phyloP scores from a whole-genome alignment of 768 basidiomycete genomes.

The Leccinum barrowsii region DNA sequence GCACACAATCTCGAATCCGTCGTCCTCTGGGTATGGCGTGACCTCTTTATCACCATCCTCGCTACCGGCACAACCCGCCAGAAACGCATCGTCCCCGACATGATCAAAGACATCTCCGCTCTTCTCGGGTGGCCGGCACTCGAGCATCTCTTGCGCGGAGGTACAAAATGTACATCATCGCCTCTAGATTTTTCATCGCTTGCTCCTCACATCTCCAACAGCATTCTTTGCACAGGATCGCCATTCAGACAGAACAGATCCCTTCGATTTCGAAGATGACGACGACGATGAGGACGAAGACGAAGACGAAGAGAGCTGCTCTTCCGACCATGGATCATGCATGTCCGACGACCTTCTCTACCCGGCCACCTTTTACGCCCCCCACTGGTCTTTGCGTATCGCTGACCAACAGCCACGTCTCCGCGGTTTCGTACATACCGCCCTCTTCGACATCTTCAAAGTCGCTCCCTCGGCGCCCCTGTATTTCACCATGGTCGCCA shows the following conservation, averaged over 20 bases:
- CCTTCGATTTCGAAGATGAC: conserved; percentile 20
- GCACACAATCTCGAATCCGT: conserved; percentile 44
- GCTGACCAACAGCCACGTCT: conserved; percentile 40
- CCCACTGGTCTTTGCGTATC: conserved; percentile 50
- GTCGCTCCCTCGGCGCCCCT: conserved; percentile 45
- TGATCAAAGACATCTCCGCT: conserved; percentile 58
- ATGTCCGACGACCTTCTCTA: conserved; percentile 23
- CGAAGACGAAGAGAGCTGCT: conserved; percentile 28
- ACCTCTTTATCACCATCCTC: conserved; percentile 57
- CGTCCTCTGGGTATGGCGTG: conserved; percentile 67
- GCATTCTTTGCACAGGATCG: conserved; percentile 8
- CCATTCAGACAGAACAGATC: background rate
- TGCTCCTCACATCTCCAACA: background rate
- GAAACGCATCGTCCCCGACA: conserved; percentile 40
- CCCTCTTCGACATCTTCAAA: conserved; percentile 48
- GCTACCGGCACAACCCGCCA: conserved; percentile 32
- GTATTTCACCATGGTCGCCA: conserved; percentile 40
- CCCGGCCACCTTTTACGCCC: conserved; percentile 37
- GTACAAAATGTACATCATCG: conserved; percentile 36
- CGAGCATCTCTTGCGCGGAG: conserved; percentile 53
- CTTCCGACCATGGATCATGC: conserved; percentile 20
- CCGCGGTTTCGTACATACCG: conserved; percentile 42
- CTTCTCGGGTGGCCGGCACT: conserved; percentile 49
- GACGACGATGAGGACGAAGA: conserved; percentile 29
- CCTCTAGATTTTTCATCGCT: background rate